Evolutionary conservation across 306 rosid genomes (phyloP).

Genomic region (Spatholobus suberectus): DNA sequence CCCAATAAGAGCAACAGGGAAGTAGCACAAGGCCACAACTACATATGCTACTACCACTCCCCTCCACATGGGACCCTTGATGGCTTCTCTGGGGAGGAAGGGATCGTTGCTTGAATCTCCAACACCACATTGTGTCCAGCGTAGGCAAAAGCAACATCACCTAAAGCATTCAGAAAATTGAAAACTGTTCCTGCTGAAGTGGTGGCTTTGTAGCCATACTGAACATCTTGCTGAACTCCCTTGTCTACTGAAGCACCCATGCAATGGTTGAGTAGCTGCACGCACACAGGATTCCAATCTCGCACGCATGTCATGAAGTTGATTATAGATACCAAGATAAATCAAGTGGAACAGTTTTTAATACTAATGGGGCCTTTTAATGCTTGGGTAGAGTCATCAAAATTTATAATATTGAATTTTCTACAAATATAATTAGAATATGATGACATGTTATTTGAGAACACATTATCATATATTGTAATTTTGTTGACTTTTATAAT

Average conservation of each 20-base stretch:
- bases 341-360: too few species aligned
- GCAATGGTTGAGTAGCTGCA: slow-evolving; percentile 80
- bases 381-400: too few species aligned
- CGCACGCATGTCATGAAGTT: too few species aligned
- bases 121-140: slow-evolving; percentile 80
- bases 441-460: too few species aligned
- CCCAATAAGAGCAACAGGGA: slow-evolving; percentile 78
- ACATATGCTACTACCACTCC: slow-evolving; percentile 60
- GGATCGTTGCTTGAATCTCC: slow-evolving; percentile 83
- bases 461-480: too few species aligned
- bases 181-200: slow-evolving; percentile 52
- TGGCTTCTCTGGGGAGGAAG: slow-evolving; percentile 69
- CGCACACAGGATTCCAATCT: neutral
- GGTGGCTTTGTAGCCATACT: slow-evolving; percentile 49
- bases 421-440: too few species aligned
- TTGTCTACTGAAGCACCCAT: slow-evolving; percentile 59
- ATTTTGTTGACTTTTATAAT: too few species aligned
- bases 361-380: too few species aligned
- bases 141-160: slow-evolving; percentile 70
- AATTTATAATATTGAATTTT: too few species aligned
- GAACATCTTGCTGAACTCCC: slow-evolving; percentile 51
- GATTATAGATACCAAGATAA: too few species aligned
- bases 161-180: slow-evolving; percentile 64
- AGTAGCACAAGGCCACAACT: slow-evolving; percentile 73
- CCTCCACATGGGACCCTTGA: slow-evolving; percentile 75